Conservation (phyloP, 2,329 filamentous ascomycete species). For the Xylariaceae sp. region DNA sequence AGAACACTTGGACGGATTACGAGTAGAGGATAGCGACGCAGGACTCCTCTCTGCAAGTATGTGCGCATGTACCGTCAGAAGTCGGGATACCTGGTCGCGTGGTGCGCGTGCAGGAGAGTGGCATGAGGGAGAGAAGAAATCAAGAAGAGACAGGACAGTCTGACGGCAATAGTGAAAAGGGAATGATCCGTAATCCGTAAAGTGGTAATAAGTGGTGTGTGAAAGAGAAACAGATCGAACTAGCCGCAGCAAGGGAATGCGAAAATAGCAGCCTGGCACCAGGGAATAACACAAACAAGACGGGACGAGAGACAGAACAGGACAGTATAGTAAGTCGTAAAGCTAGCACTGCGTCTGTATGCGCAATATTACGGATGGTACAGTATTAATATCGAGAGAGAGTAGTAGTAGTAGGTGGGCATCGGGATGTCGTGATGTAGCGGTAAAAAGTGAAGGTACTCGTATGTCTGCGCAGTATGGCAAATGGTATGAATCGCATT, state of each 20-base stretch:
- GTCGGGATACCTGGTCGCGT: background rate
- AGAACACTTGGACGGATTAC: too few relatives aligned
- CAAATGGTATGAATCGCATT: constrained; percentile 11
- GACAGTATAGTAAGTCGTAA: background rate
- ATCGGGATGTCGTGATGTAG: too few relatives aligned
- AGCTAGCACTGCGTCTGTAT: background rate
- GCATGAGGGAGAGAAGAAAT: constrained; percentile 3
- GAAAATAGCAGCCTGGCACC: constrained; percentile 25
- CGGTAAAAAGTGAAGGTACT: background rate
- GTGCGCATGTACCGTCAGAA: background rate
- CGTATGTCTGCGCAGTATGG: constrained; percentile 10
- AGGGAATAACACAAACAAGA: constrained; percentile 20
- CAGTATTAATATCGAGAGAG: constrained; percentile 17
- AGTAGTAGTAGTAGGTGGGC: background rate
- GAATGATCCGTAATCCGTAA: constrained; percentile 12
- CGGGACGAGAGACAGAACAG: background rate
- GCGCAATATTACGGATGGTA: constrained; percentile 19
- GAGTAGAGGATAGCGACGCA: too few relatives aligned
- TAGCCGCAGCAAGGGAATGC: constrained; percentile 31
- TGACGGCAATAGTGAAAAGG: background rate
- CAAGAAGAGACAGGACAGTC: background rate
- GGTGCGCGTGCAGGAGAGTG: constrained; percentile 3
- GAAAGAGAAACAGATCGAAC: constrained; percentile 14
- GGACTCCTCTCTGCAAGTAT: too few relatives aligned
- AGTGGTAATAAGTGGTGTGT: background rate